Evolutionary conservation across 2,329 filamentous ascomycete species (phyloP), one percentile per base, ranked within the genome.

Genomic region (Fusarium sp.): DNA sequence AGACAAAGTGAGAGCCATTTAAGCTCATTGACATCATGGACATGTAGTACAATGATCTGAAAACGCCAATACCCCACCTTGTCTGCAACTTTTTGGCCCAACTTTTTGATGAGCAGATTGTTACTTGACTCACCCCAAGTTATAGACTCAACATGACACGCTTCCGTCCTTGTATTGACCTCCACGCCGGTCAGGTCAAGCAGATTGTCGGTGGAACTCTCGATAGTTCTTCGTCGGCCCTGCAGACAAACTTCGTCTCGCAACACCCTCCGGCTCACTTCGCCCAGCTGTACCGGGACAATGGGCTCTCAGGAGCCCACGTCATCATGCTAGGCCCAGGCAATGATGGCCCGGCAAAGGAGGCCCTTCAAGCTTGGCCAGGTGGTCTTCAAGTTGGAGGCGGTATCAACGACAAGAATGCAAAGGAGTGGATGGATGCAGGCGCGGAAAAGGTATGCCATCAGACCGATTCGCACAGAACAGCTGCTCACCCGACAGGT

Each of bases 131-230:
- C 68, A 69, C 59, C 37, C 27, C n/a, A n/a, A 45, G 30, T 17
- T 47, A 11, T 50, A 68, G 30, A 6, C 56, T 68, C 79, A 68
- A 70, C 33, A 98, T 99, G 97, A 98, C 97, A 4, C 91, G 92
- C 77, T 99, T 99, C 81, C 90, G 97, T 43, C 97, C 97, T 22
- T 99, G 97, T 81, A 98, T 99, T 83, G 97, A 99, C 85, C 90
- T 99, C 63, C 97, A 99, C 83, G 93, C 95, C n/a, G 97, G 97
- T 15, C 93, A 96, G 81, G 97, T 99, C 69, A 99, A 99, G 87
- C 97, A 99, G 84, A 99, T 99, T 78, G 95, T 99, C 45, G 97
- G 97, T 77, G 96, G 97, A 69, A 98, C 97, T 2, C 89, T 99
- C 71, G 93, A 93, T 84, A 89, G 89, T 81, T 82, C 88, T 10